A percentile compares a stretch with the other conserved stretches of the same genome.
Conservation (phyloP, 2,329 filamentous ascomycete species). For the Dothistroma pini region DNA sequence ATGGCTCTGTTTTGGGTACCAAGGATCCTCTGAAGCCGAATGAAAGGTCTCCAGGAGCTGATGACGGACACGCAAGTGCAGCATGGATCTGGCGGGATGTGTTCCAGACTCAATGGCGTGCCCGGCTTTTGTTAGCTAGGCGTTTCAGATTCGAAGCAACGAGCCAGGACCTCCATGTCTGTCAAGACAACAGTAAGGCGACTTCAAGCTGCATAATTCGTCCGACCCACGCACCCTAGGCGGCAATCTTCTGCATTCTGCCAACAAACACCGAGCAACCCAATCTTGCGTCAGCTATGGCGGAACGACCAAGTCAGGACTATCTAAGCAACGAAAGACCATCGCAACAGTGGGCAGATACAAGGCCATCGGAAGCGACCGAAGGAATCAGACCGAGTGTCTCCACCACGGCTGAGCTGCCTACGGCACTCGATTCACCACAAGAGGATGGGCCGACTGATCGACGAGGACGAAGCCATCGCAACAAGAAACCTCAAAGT, state of each 20-base stretch:
- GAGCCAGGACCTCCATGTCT: not conserved
- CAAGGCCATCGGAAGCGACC: slow-evolving; percentile 2
- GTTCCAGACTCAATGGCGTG: not conserved
- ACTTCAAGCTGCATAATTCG: not conserved
- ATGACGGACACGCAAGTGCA: slow-evolving; percentile 16
- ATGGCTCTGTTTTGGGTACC: slow-evolving; percentile 10
- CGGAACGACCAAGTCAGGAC: not conserved
- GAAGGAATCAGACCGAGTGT: not conserved
- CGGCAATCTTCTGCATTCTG: not conserved
- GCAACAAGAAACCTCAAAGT: slow-evolving; percentile 10
- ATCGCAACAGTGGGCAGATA: not conserved
- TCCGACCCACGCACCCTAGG: not conserved
- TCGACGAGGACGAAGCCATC: slow-evolving; percentile 12
- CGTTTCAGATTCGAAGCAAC: not conserved
- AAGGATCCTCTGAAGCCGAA: slow-evolving; percentile 14
- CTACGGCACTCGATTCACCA: not conserved
- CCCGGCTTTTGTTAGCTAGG: not conserved
- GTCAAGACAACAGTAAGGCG: not conserved
- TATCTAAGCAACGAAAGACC: not conserved
- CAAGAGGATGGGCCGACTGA: slow-evolving; percentile 9
- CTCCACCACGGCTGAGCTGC: slow-evolving; percentile 1
- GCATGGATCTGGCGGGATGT: slow-evolving; percentile 5
- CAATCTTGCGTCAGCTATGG: not conserved
- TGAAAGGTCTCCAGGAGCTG: slow-evolving; percentile 17
- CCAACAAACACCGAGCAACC: not conserved